Evolutionary conservation across 2,329 filamentous ascomycete species (phyloP), one percentile per base, ranked within the genome.

Genomic region (Xylariales sp.): DNA sequence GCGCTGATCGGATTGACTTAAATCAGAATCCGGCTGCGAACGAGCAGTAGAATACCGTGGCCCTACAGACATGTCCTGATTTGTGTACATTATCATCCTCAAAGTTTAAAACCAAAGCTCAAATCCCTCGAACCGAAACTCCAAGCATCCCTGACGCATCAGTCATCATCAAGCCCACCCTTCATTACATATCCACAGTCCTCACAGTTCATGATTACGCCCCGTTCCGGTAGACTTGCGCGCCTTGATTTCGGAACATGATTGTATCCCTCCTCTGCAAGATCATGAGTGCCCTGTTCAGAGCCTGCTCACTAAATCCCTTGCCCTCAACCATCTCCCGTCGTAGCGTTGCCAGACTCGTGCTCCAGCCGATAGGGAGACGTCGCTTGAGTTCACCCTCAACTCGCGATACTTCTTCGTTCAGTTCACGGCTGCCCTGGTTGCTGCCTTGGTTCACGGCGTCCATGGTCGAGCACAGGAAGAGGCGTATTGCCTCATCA

Each of bases 381-480:
- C 91, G 77, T 43, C 88, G 78, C 65, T 88, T 84, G 38, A 98
- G 71, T 69, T 97, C 93, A 12, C 88, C 81, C 65, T 97, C 93
- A 4, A 97, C 79, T 53, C 88, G 88, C 51, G 76, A 74, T 5
- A 88, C 86, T 62, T 97, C 93, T 38, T 95, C 88, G 64, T 94
- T 91, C 42, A 97, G 71, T 65, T 97, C 91, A 48, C 88, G 84
- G 57, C 83, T 89, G 27, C 87, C 88, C 53, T 86, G 80, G 49
- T 84, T 86, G 51, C 86, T 84, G 46, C 90, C 91, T 56, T 95
- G 88, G 45, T 88, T 91, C 43, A 97, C 89, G 6, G 93, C 93
- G 58, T 98, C 91, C 93, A 98, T 97, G 43, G 93, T 98, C 3
- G 84, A 90, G 50, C 90, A 93, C 21, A 98, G 71, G 82, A 98